Conservation (phyloP, 441 rosid genomes). For the Gossypium davidsonii region DNA sequence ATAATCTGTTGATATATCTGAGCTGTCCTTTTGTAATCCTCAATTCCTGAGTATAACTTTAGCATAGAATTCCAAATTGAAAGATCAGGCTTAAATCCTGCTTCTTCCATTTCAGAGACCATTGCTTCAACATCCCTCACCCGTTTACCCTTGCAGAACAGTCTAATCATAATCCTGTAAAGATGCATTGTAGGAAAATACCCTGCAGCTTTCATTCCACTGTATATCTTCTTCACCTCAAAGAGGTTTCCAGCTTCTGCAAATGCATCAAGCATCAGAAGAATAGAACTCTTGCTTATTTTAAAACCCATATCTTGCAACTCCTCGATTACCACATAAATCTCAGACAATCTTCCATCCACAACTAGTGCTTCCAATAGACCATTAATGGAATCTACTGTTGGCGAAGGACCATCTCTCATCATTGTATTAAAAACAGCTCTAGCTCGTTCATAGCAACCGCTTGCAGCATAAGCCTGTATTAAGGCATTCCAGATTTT, state of each 20-base stretch:
- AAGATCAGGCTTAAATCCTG: slow-evolving; percentile 77
- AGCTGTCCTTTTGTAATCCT: slow-evolving; percentile 67
- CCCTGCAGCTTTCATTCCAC: slow-evolving; percentile 95
- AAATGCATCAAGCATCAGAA: slow-evolving; percentile 87
- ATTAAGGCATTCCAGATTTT: slow-evolving; percentile 88
- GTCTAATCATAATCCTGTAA: slow-evolving; percentile 67
- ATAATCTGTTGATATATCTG: slow-evolving; percentile 67
- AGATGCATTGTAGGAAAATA: slow-evolving; percentile 92
- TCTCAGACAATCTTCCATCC: slow-evolving; percentile 79
- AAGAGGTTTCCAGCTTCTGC: slow-evolving; percentile 66
- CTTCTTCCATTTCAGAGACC: slow-evolving; percentile 88
- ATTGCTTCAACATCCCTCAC: slow-evolving; percentile 84
- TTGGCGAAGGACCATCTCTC: slow-evolving; percentile 93
- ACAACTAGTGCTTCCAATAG: slow-evolving; percentile 75
- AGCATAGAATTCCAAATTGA: slow-evolving; percentile 86
- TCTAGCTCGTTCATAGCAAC: slow-evolving; percentile 84
- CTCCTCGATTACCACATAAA: slow-evolving; percentile 76
- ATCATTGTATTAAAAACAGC: slow-evolving; percentile 87
- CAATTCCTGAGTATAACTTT: slow-evolving; percentile 63
- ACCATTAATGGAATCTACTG: slow-evolving; percentile 77
- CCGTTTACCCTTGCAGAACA: slow-evolving; percentile 71
- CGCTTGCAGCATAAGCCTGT: slow-evolving; percentile 80
- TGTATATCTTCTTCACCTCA: slow-evolving; percentile 88
- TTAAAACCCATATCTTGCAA: slow-evolving; percentile 93
- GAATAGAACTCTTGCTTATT: slow-evolving; percentile 87